These are phyloP conservation scores for Aspergillus ruber DNA, from an alignment of 2,329 filamentous ascomycete genomes.

Conservation along the genomic window DNA sequence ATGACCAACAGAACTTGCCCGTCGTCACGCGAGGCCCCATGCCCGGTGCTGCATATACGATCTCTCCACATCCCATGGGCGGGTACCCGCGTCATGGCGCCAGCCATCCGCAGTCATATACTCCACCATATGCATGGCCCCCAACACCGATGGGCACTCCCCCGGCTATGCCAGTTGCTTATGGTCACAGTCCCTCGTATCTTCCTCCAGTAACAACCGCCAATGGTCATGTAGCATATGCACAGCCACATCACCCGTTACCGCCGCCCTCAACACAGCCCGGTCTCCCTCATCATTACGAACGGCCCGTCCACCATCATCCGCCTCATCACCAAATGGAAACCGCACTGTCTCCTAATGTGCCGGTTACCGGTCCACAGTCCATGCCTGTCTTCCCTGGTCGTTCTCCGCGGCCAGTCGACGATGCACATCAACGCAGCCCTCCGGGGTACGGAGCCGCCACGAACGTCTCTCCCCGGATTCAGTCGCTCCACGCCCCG, in stretches of 20 bases:
- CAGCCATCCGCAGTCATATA: slow-evolving; percentile 35
- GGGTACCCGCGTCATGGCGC: slow-evolving; percentile 46
- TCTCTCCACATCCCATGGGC: slow-evolving; percentile 48
- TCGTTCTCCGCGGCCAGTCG: slow-evolving; percentile 22
- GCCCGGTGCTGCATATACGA: slow-evolving; percentile 49
- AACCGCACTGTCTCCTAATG: slow-evolving; percentile 18
- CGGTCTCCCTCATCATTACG: slow-evolving; percentile 24
- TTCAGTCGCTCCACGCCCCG: slow-evolving; percentile 15
- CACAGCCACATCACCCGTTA: slow-evolving; percentile 21
- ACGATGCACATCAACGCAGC: slow-evolving; percentile 21
- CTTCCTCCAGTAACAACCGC: slow-evolving; percentile 28
- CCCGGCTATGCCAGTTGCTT: slow-evolving; percentile 31
- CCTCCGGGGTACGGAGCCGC: slow-evolving; percentile 20
- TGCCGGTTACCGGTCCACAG: slow-evolving; percentile 11
- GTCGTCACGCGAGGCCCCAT: slow-evolving; percentile 71
- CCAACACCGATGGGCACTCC: slow-evolving; percentile 41
- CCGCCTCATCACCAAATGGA: slow-evolving; percentile 23
- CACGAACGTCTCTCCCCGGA: slow-evolving; percentile 23
- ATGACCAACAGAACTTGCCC: slow-evolving; percentile 73
- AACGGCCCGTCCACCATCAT: slow-evolving; percentile 27
- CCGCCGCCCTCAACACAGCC: slow-evolving; percentile 20
- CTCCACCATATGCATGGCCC: slow-evolving; percentile 38
- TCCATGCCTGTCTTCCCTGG: slow-evolving; percentile 17
- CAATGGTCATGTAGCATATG: slow-evolving; percentile 27
- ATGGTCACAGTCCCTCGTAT: slow-evolving; percentile 27